Evolutionary conservation across 768 basidiomycete genomes (phyloP), one percentile per base, ranked within the genome.

Genomic region (Lactarius deliciosus): DNA sequence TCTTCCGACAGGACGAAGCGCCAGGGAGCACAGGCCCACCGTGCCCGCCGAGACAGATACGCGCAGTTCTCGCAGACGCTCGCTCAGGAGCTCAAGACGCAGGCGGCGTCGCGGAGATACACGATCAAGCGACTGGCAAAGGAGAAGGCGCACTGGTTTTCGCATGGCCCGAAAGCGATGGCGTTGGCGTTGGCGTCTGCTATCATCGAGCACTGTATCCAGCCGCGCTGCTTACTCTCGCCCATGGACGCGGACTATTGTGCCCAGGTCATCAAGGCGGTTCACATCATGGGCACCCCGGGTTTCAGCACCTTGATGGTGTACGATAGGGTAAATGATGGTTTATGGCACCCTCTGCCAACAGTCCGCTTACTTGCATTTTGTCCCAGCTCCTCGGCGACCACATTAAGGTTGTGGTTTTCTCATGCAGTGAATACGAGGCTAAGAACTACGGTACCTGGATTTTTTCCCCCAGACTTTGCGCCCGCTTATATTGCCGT

Each of bases 181-280:
- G 76, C 80, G 5, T 81, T 76, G 1, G 76, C 80, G 5, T 81
- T 92, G 47, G 84, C 85, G 7, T 80, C 82, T 30, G 81, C 86
- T 5, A 79, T 94, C 64, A 89, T 94, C 68, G 92, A 97, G 74
- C 87, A 96, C 73, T 98, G 97, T 74, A 86, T 99, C 68, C 89
- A 92, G 73, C 96, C 97, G 13, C 87, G 97, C 34, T 91, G 90
- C 70, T 79, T 98, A 47, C 79, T 98, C n/a, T 96, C 96, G 0
- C 95, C 95, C 0, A 92, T 95, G 86, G 97, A 99, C 76, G 96
- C 97, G 30, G 90, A 96, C 64, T 99, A 88, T 71, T 94, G 94
- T 64, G 90, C 93, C 2, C 91, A 93, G 70, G 89, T 98, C 73
- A 90, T 98, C 75, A 90, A 90, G 74, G 82, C 89, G 16, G 80